Base-by-base conservation (phyloP, 2,329 filamentous ascomycete species). In the Xenoacremonium recifei region DNA sequence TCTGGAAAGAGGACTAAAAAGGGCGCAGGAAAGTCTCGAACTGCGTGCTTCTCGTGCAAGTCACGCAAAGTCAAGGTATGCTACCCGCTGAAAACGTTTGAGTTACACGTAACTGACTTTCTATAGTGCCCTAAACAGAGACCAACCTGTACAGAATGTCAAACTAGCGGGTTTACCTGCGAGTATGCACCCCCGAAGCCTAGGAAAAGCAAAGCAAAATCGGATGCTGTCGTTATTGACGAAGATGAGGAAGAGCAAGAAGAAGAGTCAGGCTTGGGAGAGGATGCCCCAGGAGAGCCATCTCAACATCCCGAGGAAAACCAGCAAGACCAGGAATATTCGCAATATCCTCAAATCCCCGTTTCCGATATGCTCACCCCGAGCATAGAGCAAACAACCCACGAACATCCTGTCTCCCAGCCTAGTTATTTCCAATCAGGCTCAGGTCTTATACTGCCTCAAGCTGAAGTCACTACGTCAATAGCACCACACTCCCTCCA, bases 121-220 rank as follows among this genome's bases (percentile, higher is more conserved):
- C 4, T 18, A 12, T 17, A 72, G 69, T 75, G 72, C 33, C 62
- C 70, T 10, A 67, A 60, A 35, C 62, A 65, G 31, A 63, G 58
- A 29, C 71, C 71, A 4, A 52, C 52, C 2, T 75, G 72, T 45
- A 55, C 54, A 6, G 61, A 62, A 27, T 75, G 72, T 19, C 40
- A 59, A 17, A 48, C 53, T 6, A 42, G 53, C 5, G 61, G 61
- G 1, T 42, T 55, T 5, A 44, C 48, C 6, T 75, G 72, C 45
- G 57, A 67, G 35, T 75, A 72, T 48, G 59, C 69, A 17, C 50
- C 60, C n/a, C 55, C 58, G 11, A 64, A 58, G 29, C 53, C 40
- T 15, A 57, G 53, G 36, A 57, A 55, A 20, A 51, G 20, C 23
- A 59, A 56, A 37, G 21, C 23, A 6, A 53, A 57, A 39, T 48